Evolutionary conservation across 768 basidiomycete species (phyloP).

Genomic region (Dioszegia aurantiaca): DNA sequence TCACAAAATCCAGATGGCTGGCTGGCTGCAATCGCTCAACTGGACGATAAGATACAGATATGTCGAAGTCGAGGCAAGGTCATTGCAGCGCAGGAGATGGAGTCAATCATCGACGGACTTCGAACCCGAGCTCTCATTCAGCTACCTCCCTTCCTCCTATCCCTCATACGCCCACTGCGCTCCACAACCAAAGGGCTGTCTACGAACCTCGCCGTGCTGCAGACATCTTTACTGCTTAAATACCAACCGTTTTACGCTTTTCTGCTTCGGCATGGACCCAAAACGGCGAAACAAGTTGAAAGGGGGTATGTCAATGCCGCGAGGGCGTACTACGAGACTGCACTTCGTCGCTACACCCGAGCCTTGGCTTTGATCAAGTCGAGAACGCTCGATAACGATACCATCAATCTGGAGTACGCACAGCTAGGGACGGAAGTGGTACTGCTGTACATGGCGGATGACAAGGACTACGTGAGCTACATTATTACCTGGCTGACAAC

Average conservation of each 20-base stretch:
- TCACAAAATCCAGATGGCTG: constrained; percentile 67
- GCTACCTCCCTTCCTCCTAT: constrained; percentile 78
- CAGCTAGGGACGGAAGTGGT: constrained; percentile 69
- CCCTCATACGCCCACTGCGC: constrained; percentile 76
- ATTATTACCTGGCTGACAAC: constrained; percentile 7
- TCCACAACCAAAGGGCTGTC: constrained; percentile 60
- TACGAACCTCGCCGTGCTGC: constrained; percentile 88
- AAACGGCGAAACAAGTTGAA: constrained; percentile 81
- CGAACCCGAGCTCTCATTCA: constrained; percentile 87
- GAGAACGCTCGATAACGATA: constrained; percentile 64
- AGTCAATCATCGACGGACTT: constrained; percentile 78
- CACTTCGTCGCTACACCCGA: constrained; percentile 82
- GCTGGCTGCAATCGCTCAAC: constrained; percentile 74
- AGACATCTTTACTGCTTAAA: constrained; percentile 79
- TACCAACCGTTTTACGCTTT: constrained; percentile 79
- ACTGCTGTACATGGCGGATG: constrained; percentile 82
- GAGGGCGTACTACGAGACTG: constrained; percentile 91
- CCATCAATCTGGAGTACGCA: constrained; percentile 64
- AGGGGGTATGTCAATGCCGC: constrained; percentile 78
- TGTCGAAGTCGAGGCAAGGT: constrained; percentile 72
- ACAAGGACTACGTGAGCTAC: constrained; percentile 72
- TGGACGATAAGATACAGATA: constrained; percentile 70
- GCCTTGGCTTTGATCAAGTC: constrained; percentile 72
- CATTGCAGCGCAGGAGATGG: constrained; percentile 78
- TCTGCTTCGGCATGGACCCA: constrained; percentile 73